phyloP scores from a whole-genome alignment of 2,329 filamentous ascomycete species.

The Nectriaceae sp. region DNA sequence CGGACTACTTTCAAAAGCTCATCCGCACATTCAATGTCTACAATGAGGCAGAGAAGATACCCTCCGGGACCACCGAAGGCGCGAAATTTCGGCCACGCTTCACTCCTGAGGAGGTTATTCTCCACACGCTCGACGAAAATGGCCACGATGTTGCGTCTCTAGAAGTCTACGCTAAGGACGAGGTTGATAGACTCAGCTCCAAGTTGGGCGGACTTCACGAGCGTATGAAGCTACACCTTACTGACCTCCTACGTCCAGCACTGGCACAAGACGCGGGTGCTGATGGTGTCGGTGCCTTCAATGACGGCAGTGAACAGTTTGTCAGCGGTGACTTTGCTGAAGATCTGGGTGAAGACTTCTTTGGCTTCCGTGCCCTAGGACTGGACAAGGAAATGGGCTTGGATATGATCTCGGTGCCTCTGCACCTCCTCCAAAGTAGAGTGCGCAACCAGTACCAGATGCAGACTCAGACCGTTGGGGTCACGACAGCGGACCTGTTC shows the following conservation, averaged over 20 bases:
- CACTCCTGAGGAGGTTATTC: conserved; percentile 79
- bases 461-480: conserved; percentile 64
- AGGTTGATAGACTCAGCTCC: conserved; percentile 80
- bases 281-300: conserved; percentile 89
- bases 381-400: conserved; percentile 89
- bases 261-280: conserved; percentile 71
- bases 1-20: conserved; percentile 87
- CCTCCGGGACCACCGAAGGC: conserved; percentile 48
- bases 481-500: conserved; percentile 63
- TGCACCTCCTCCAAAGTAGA: conserved; percentile 90
- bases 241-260: conserved; percentile 90
- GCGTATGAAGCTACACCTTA: conserved; percentile 88
- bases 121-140: conserved; percentile 84
- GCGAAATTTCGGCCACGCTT: conserved; percentile 64
- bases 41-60: conserved; percentile 77
- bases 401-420: conserved; percentile 83
- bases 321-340: conserved; percentile 96
- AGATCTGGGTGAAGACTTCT: conserved; percentile 98
- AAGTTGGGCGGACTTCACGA: conserved; percentile 88
- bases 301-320: conserved; percentile 96
- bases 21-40: conserved; percentile 79
- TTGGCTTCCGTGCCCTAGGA: conserved; percentile 94
- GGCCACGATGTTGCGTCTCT: conserved; percentile 80
- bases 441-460: conserved; percentile 84
- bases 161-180: conserved; percentile 87